phyloP scores from a whole-genome alignment of 2,329 filamentous ascomycete genomes.

The Fusarium longipes region DNA sequence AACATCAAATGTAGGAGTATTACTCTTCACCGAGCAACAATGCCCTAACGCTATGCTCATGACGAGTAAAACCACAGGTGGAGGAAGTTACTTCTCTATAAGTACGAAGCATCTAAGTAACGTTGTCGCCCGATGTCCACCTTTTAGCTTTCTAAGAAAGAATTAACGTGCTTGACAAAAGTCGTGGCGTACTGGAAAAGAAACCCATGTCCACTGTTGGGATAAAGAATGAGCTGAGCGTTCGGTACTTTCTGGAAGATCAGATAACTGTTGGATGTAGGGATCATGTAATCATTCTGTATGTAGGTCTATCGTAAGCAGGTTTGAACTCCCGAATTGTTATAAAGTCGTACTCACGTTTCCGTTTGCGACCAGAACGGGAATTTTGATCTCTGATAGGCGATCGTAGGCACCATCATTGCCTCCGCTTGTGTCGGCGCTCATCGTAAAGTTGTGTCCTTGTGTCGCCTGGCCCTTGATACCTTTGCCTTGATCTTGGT shows the following conservation, averaged over 20 bases:
- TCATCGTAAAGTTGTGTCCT: not conserved
- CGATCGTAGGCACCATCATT: not conserved
- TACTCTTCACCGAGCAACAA: no score
- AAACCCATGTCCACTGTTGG: slow-evolving; percentile 13
- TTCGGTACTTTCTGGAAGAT: slow-evolving; percentile 1
- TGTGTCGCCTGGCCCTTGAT: not conserved
- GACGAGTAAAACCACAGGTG: no score
- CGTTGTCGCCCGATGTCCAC: rapidly evolving
- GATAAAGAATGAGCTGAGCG: slow-evolving; percentile 11
- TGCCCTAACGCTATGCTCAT: no score
- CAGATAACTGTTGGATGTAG: slow-evolving; percentile 12
- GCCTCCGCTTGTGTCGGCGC: not conserved
- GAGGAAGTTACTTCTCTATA: not conserved
- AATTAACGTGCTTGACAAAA: not conserved
- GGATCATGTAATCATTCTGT: slow-evolving; percentile 19
- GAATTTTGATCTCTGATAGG: not conserved
- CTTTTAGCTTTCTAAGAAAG: not conserved
- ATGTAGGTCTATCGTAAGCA: not conserved
- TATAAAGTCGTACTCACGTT: not conserved
- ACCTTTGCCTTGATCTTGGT: not conserved
- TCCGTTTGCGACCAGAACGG: not conserved
- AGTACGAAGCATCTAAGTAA: not conserved
- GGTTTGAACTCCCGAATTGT: rapidly evolving
- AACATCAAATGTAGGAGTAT: no score
- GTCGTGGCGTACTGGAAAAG: slow-evolving; percentile 11